These are phyloP conservation scores for Corynascus novoguineensis DNA, from an alignment of 495 filamentous ascomycete genomes.

Conservation along the genomic window DNA sequence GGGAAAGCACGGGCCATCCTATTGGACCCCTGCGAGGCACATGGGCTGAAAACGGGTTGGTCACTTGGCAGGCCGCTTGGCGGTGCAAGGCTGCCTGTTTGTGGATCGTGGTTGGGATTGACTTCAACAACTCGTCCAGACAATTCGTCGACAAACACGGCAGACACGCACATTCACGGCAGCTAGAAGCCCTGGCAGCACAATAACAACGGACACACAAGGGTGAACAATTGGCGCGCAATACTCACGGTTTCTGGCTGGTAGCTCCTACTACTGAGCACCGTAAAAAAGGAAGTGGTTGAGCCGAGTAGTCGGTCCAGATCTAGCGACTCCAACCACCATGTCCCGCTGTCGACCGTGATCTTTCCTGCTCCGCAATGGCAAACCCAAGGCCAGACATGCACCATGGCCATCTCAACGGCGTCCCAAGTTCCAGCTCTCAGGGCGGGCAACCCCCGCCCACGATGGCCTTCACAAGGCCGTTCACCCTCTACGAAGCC, in stretches of 20 bases:
- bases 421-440: neutral
- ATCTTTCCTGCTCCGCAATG: slow-evolving; percentile 28
- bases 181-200: neutral
- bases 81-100: slow-evolving; percentile 9
- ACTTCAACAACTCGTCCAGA: neutral
- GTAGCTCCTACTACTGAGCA: neutral
- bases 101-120: neutral
- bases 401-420: slow-evolving; percentile 22
- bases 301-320: neutral
- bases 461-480: slow-evolving; percentile 20
- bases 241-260: neutral
- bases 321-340: slow-evolving; percentile 4
- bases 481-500: slow-evolving; percentile 68
- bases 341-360: slow-evolving; percentile 17
- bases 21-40: neutral
- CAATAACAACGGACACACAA: neutral
- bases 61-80: slow-evolving; percentile 1
- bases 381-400: slow-evolving; percentile 28
- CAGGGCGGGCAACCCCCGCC: neutral
- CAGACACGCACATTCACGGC: neutral
- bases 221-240: neutral
- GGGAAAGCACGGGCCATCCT: slow-evolving; percentile 3
- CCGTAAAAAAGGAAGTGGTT: neutral
- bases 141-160: slow-evolving; percentile 7
- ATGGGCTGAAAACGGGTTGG: slow-evolving; percentile 6